These are phyloP conservation scores for Yarrowia hollandica DNA, from an alignment of 805 yeast species.

Conservation along the genomic window DNA sequence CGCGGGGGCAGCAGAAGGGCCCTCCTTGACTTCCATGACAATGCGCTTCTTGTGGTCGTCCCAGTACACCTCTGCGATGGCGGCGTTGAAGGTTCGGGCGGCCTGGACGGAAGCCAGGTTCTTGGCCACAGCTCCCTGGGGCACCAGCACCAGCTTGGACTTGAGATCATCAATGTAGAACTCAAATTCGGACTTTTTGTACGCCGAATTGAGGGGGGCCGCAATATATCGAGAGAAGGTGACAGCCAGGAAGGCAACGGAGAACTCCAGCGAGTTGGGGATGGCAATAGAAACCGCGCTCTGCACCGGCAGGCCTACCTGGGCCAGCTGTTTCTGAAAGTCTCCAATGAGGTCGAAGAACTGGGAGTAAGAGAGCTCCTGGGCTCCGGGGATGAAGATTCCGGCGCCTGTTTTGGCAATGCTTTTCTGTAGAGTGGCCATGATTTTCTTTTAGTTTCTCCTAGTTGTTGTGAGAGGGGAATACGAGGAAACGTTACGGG, in stretches of 20 bases:
- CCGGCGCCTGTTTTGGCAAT: constrained; percentile 27
- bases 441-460: not conserved
- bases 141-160: constrained; percentile 59
- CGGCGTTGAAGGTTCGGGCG: constrained; percentile 50
- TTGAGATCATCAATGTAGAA: constrained; percentile 63
- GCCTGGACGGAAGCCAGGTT: constrained; percentile 51
- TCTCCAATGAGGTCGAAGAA: constrained; percentile 50
- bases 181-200: constrained; percentile 61
- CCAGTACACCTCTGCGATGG: constrained; percentile 56
- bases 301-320: constrained; percentile 44
- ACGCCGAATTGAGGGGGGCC: constrained; percentile 68
- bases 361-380: constrained; percentile 48
- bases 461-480: not conserved
- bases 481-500: not conserved
- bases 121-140: constrained; percentile 49
- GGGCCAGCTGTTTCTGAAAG: constrained; percentile 47
- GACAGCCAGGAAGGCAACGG: constrained; percentile 55
- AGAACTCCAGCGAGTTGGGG: constrained; percentile 61
- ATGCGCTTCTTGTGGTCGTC: constrained; percentile 46
- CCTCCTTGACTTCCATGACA: constrained; percentile 37
- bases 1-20: not conserved
- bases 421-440: constrained; percentile 33
- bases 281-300: constrained; percentile 59
- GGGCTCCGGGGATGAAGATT: constrained; percentile 51
- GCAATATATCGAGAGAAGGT: constrained; percentile 60